A percentile compares a stretch with the other conserved stretches of the same genome.
Evolutionary conservation across 2,329 filamentous ascomycete genomes (phyloP).

Genomic region (Penicillium sp.): DNA sequence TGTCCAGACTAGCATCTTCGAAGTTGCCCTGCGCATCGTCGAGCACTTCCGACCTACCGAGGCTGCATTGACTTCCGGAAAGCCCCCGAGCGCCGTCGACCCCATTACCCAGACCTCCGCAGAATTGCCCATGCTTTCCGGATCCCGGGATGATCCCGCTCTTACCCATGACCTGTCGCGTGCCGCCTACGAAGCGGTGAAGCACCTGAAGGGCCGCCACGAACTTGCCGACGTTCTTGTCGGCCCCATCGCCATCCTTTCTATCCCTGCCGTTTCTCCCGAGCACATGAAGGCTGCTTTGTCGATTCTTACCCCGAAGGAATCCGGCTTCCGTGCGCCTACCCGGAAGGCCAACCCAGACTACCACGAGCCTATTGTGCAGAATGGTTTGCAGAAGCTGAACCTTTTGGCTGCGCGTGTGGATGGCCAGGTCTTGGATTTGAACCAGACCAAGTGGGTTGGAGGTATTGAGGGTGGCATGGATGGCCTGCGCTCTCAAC

Average conservation of each 20-base stretch:
- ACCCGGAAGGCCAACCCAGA: conserved; percentile 72
- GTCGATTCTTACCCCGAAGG: conserved; percentile 70
- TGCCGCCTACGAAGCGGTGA: conserved; percentile 52
- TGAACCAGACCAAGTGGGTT: conserved; percentile 67
- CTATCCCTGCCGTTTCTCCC: conserved; percentile 80
- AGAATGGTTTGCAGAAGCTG: conserved; percentile 81
- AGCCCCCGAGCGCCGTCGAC: conserved; percentile 26
- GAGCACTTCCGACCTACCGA: conserved; percentile 71
- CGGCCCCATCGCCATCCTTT: conserved; percentile 76
- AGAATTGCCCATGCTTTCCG: conserved; percentile 26
- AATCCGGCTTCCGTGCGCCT: conserved; percentile 74
- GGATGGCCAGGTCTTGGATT: conserved; percentile 81
- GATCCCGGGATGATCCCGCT: conserved; percentile 38
- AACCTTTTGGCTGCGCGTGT: conserved; percentile 82
- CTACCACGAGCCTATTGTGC: conserved; percentile 76
- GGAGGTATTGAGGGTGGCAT: conserved; percentile 78
- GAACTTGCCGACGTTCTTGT: conserved; percentile 73
- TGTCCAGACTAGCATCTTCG: conserved; percentile 85
- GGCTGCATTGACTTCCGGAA: conserved; percentile 18
- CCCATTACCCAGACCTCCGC: conserved; percentile 34
- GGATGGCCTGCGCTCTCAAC: conserved; percentile 74
- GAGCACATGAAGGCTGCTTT: conserved; percentile 79
- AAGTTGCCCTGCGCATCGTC: conserved; percentile 76
- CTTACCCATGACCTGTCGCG: conserved; percentile 61
- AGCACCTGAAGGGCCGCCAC: conserved; percentile 53